phyloP scores from a whole-genome alignment of 202 grass and related monocot genomes.

The Setaria italica region DNA sequence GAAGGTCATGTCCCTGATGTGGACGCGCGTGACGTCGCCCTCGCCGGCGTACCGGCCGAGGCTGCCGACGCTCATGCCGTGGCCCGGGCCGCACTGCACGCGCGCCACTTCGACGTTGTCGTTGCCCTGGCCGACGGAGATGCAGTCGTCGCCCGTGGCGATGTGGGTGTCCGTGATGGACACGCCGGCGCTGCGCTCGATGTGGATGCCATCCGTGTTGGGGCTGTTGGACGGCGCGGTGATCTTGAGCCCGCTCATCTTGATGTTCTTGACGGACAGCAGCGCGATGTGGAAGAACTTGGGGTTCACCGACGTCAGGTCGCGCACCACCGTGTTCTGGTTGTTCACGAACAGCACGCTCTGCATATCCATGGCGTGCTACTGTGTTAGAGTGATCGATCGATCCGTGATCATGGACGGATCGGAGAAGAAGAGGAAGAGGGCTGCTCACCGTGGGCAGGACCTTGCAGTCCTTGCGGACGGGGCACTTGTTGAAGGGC shows the following conservation, averaged over 20 bases:
- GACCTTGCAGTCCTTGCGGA: constrained; percentile 70
- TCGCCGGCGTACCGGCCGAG: constrained; percentile 66
- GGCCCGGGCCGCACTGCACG: constrained; percentile 70
- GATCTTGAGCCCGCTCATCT: constrained; percentile 40
- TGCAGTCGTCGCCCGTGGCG: constrained; percentile 71
- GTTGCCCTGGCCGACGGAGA: constrained; percentile 79
- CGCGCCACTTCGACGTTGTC: constrained; percentile 41
- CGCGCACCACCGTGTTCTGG: constrained; percentile 48
- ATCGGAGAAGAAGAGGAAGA: background rate
- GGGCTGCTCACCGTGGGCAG: constrained; percentile 58
- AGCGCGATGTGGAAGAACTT: constrained; percentile 91
- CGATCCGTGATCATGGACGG: background rate
- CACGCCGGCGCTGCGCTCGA: constrained; percentile 60
- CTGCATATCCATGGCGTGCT: constrained; percentile 20
- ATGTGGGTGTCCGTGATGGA: constrained; percentile 44
- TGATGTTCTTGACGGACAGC: constrained; percentile 47
- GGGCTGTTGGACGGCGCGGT: constrained; percentile 61
- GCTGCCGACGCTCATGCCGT: constrained; percentile 83
- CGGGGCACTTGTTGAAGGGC: constrained; percentile 67
- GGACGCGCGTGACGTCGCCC: constrained; percentile 60
- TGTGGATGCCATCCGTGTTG: constrained; percentile 88
- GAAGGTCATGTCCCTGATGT: constrained; percentile 64
- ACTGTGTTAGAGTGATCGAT: background rate
- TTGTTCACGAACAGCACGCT: constrained; percentile 61
- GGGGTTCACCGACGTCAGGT: constrained; percentile 62